Conservation (phyloP, 2,329 filamentous ascomycete genomes). For the Diaporthe velutina region DNA sequence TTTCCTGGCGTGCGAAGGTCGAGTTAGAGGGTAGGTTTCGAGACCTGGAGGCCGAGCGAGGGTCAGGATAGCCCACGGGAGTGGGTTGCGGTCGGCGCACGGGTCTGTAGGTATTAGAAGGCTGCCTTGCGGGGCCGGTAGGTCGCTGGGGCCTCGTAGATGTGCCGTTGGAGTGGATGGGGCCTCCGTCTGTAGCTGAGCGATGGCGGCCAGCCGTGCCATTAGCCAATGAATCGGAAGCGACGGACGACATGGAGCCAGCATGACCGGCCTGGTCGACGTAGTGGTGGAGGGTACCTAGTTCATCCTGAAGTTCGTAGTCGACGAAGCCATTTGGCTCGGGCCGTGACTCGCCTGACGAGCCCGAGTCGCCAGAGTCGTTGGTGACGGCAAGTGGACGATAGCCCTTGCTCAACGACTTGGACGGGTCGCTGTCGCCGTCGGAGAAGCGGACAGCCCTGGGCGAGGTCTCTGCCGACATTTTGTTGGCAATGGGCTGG, state of each 20-base stretch:
- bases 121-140: conserved; percentile 77
- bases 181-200: conserved; percentile 45
- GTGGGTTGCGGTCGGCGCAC: conserved; percentile 64
- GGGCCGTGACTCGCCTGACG: conserved; percentile 59
- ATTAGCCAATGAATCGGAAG: conserved; percentile 56
- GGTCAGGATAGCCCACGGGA: conserved; percentile 48
- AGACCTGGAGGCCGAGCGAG: conserved; percentile 67
- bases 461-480: conserved; percentile 64
- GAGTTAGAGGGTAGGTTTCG: conserved; percentile 61
- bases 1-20: conserved; percentile 82
- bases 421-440: conserved; percentile 59
- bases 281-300: conserved; percentile 60
- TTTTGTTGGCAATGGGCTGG: conserved; percentile 36
- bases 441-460: conserved; percentile 70
- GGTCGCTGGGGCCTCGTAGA: conserved; percentile 72
- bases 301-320: conserved; percentile 62
- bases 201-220: conserved; percentile 58
- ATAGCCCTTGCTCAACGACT: conserved; percentile 55
- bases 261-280: conserved; percentile 55
- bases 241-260: conserved; percentile 58
- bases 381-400: conserved; percentile 52
- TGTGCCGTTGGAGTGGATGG: conserved; percentile 49
- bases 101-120: conserved; percentile 84
- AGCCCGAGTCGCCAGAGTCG: conserved; percentile 64
- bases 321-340: conserved; percentile 57